Evolutionary conservation across 164 flowering plant genomes (phyloP), one percentile per base, ranked within the genome.

Genomic region (Vitis cinerea): DNA sequence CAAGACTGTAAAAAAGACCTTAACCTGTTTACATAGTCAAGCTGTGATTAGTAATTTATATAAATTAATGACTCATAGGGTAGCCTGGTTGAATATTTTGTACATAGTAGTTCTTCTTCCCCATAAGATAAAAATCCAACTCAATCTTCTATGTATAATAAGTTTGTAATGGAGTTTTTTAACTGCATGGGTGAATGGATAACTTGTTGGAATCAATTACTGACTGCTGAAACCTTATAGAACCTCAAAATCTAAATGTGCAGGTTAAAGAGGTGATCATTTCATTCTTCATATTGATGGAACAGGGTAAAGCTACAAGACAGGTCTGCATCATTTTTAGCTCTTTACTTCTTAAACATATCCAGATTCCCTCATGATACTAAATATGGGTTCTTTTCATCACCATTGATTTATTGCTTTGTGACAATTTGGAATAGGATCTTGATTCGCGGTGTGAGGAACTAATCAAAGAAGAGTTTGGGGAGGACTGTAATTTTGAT

Each of bases 221-320:
- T 51, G 3, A 30, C n/a, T 19, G 16, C 19, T 51, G 16, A 30
- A 23, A 10, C 15, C 50, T 54, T 66, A 50, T n/a, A 54, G 1
- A 12, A 29, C 15, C 30, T 55, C 14, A 1, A 31, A 60, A 14
- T 71, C 9, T 63, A n/a, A 27, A 71, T 72, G 17, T 75, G 76
- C 86, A 90, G 96, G 96, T 90, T 44, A 90, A 90, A 74, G 96
- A 90, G 76, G 93, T 90, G 59, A 88, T 88, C 23, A 73, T 90
- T 68, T 77, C 91, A 9, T 90, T 81, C 79, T 90, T 81, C 66
- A 80, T 85, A 79, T 72, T 90, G 79, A 87, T 90, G 96, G 90
- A 87, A 67, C 89, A 90, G 75, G 96, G 96, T 44, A 89, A 87
- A 83, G 84, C 91, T 59, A 85, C 91, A 3, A 65, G 64, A 75